phyloP scores from a whole-genome alignment of 768 basidiomycete species.

The Trametes cingulata region DNA sequence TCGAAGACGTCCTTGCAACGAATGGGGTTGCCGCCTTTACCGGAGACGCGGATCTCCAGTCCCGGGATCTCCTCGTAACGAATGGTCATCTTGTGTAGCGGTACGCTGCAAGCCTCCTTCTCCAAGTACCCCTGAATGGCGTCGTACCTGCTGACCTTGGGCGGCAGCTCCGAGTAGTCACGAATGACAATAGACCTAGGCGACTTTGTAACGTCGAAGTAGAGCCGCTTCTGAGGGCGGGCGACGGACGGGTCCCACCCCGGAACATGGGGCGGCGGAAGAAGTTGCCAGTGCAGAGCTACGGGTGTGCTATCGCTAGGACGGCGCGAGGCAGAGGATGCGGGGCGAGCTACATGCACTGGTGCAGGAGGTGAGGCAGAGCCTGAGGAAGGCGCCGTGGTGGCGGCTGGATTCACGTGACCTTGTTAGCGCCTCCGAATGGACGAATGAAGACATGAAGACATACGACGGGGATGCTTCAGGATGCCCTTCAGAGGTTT shows the following conservation, averaged over 20 bases:
- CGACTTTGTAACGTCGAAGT: slow-evolving; percentile 20
- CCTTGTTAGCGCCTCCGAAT: neutral
- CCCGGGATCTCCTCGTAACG: slow-evolving; percentile 13
- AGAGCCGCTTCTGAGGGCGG: neutral
- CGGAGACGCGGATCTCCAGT: slow-evolving; percentile 19
- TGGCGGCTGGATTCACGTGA: slow-evolving; percentile 4
- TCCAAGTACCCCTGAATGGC: neutral
- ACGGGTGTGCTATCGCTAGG: neutral
- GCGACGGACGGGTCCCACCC: neutral
- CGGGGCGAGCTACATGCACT: neutral
- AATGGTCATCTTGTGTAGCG: slow-evolving; percentile 21
- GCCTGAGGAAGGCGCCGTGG: neutral
- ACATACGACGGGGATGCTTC: slow-evolving; percentile 14
- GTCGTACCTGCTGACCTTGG: neutral
- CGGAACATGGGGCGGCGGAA: slow-evolving; percentile 17
- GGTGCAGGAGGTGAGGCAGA: slow-evolving; percentile 1
- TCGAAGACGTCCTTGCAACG: slow-evolving; percentile 20
- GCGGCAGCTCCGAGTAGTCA: slow-evolving; percentile 8
- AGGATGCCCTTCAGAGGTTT: slow-evolving; percentile 14
- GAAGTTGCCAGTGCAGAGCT: slow-evolving; percentile 27
- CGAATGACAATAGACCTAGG: slow-evolving; percentile 9
- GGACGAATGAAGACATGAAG: neutral
- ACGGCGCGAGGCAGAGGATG: neutral
- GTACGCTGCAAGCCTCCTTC: slow-evolving; percentile 12
- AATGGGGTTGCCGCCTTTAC: slow-evolving; percentile 16